phyloP scores from a whole-genome alignment of 495 filamentous ascomycete genomes.

The Aspergillus wentii region DNA sequence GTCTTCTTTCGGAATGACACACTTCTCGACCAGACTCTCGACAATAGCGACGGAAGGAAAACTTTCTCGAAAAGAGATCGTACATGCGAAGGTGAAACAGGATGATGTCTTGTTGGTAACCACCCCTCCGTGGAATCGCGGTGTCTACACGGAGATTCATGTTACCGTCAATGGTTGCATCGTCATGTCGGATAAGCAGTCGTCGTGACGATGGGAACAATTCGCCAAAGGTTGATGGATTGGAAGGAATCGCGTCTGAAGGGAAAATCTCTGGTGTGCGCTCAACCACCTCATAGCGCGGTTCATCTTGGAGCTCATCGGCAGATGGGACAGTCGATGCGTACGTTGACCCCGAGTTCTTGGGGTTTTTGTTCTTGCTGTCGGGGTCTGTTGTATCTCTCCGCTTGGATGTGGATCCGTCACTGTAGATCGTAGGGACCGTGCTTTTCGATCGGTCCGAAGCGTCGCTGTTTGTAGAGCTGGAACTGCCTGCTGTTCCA shows the following conservation, averaged over 20 bases:
- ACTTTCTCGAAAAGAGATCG: constrained; percentile 79
- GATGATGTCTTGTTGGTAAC: constrained; percentile 60
- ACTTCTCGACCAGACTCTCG: constrained; percentile 91
- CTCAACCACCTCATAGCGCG: constrained; percentile 55
- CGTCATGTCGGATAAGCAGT: constrained; percentile 83
- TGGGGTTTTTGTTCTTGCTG: constrained; percentile 41
- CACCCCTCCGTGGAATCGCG: constrained; percentile 52
- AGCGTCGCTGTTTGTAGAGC: constrained; percentile 56
- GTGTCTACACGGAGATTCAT: constrained; percentile 95
- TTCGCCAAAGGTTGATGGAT: constrained; percentile 75
- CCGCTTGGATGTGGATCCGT: constrained; percentile 44
- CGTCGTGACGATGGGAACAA: constrained; percentile 82
- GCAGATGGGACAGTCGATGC: constrained; percentile 66
- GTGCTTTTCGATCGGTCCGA: constrained; percentile 66
- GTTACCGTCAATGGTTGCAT: constrained; percentile 87
- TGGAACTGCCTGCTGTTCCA: constrained; percentile 42
- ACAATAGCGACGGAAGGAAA: constrained; percentile 88
- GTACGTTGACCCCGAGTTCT: constrained; percentile 73
- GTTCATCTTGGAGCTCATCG: constrained; percentile 55
- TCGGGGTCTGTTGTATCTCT: constrained; percentile 26
- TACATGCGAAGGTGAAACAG: constrained; percentile 97
- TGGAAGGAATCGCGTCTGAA: constrained; percentile 65
- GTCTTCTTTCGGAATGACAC: constrained; percentile 77
- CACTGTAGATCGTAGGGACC: constrained; percentile 61
- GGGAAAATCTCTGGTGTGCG: constrained; percentile 56